These are phyloP conservation scores for Dendrobium catenatum DNA, from an alignment of 106 monocot genomes.

Conservation along the genomic window DNA sequence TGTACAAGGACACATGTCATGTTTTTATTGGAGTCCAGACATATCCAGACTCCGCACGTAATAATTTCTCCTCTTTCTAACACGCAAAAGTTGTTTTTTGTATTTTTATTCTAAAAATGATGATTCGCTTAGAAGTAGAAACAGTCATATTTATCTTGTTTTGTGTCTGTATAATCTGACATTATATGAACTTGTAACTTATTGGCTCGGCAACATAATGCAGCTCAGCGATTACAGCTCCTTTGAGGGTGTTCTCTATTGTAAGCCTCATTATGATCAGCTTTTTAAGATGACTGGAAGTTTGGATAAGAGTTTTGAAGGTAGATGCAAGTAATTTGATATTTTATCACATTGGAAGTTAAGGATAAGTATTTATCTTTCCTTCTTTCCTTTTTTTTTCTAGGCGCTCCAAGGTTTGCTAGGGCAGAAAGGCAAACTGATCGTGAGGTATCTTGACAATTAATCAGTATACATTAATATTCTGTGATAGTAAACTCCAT, in stretches of 20 bases:
- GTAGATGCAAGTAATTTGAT: slow-evolving; percentile 10
- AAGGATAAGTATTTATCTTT: neutral
- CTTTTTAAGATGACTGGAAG: slow-evolving; percentile 67
- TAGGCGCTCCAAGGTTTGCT: slow-evolving; percentile 32
- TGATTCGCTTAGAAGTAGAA: neutral
- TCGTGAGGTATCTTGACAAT: slow-evolving; percentile 29
- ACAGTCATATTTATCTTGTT: neutral
- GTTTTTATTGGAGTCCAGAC: too few species aligned
- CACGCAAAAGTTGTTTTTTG: neutral
- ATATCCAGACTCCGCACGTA: too few species aligned
- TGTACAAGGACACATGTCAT: too few species aligned
- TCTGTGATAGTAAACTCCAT: neutral
- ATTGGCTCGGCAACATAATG: slow-evolving; percentile 7
- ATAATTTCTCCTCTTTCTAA: neutral
- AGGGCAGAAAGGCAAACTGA: slow-evolving; percentile 26
- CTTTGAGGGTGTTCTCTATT: slow-evolving; percentile 64
- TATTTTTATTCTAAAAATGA: neutral
- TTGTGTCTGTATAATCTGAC: neutral
- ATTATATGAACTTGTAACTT: slow-evolving; percentile 1
- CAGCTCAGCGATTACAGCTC: slow-evolving; percentile 73
- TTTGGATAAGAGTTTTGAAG: slow-evolving; percentile 73
- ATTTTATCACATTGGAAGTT: neutral
- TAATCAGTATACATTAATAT: neutral
- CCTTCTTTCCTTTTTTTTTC: neutral
- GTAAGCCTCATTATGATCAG: slow-evolving; percentile 82